These are phyloP conservation scores for Ilyonectria mors-panacis DNA, from an alignment of 2,329 filamentous ascomycete species.

Conservation along the genomic window DNA sequence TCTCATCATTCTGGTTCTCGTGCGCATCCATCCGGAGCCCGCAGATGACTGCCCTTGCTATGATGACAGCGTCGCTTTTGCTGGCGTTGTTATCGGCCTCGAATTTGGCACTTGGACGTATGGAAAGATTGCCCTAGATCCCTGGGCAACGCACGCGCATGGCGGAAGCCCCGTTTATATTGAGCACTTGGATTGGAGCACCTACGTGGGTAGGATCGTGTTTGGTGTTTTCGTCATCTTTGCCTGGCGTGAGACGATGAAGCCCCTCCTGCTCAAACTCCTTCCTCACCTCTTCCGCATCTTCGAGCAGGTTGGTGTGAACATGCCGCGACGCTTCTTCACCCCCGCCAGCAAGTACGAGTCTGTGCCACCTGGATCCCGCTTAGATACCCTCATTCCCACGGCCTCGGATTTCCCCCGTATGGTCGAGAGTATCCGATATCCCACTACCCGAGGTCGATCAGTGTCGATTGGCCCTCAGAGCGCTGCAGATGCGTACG, in stretches of 20 bases:
- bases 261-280: constrained; percentile 82
- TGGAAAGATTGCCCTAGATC: constrained; percentile 65
- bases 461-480: constrained; percentile 94
- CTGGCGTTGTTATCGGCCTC: constrained; percentile 88
- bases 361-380: constrained; percentile 78
- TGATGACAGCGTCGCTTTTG: constrained; percentile 94
- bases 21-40: constrained; percentile 94
- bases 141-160: constrained; percentile 61
- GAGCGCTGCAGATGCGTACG: constrained; percentile 95
- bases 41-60: constrained; percentile 98
- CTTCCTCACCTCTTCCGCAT: constrained; percentile 91
- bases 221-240: constrained; percentile 89
- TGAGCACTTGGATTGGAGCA: constrained; percentile 74
- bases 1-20: constrained; percentile 79
- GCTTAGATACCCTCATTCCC: constrained; percentile 88
- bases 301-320: constrained; percentile 84
- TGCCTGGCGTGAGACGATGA: constrained; percentile 90
- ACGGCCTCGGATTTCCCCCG: constrained; percentile 88
- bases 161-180: constrained; percentile 74
- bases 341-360: constrained; percentile 92
- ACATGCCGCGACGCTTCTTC: constrained; percentile 91
- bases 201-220: constrained; percentile 77
- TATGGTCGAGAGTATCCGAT: constrained; percentile 85
- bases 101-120: constrained; percentile 90
- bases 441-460: constrained; percentile 78